phyloP scores from a whole-genome alignment of 768 basidiomycete species.

The Suillus subaureus region DNA sequence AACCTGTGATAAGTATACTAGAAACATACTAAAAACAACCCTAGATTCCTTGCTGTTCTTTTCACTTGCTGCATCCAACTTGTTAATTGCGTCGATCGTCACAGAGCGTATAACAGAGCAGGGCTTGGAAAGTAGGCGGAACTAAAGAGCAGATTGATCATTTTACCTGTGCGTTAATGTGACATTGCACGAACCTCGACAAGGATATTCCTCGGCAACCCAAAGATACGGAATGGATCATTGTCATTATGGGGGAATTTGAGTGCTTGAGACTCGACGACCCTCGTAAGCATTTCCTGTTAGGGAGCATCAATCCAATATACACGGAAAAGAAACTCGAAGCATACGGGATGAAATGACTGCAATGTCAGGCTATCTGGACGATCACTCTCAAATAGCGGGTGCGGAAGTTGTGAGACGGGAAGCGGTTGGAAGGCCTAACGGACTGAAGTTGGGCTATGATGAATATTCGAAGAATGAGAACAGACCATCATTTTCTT shows the following conservation, averaged over 20 bases:
- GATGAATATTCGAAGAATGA: not conserved
- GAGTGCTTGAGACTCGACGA: conserved; percentile 47
- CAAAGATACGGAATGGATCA: conserved; percentile 63
- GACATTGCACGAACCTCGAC: conserved; percentile 58
- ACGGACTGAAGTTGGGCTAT: not conserved
- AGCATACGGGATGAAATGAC: conserved; percentile 45
- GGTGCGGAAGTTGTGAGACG: conserved; percentile 38
- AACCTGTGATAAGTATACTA: not conserved
- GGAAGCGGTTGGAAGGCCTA: conserved; percentile 50
- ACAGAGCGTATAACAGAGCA: conserved; percentile 71
- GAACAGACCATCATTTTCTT: conserved; percentile 9
- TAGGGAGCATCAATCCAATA: conserved; percentile 7
- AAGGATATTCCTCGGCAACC: conserved; percentile 68
- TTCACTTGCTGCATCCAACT: conserved; percentile 52
- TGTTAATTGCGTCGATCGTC: conserved; percentile 58
- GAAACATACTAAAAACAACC: conserved; percentile 63
- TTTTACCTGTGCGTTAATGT: not conserved
- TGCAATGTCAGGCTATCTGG: conserved; percentile 40
- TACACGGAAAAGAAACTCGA: not conserved
- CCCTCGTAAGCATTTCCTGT: conserved; percentile 37
- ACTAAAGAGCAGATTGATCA: conserved; percentile 41
- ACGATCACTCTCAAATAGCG: conserved; percentile 43
- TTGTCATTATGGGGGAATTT: conserved; percentile 47
- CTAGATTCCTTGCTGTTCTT: conserved; percentile 54
- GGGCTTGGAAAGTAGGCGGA: conserved; percentile 67